phyloP scores from a whole-genome alignment of 139 green algal genomes.

The Axilococcus clingmanii region DNA sequence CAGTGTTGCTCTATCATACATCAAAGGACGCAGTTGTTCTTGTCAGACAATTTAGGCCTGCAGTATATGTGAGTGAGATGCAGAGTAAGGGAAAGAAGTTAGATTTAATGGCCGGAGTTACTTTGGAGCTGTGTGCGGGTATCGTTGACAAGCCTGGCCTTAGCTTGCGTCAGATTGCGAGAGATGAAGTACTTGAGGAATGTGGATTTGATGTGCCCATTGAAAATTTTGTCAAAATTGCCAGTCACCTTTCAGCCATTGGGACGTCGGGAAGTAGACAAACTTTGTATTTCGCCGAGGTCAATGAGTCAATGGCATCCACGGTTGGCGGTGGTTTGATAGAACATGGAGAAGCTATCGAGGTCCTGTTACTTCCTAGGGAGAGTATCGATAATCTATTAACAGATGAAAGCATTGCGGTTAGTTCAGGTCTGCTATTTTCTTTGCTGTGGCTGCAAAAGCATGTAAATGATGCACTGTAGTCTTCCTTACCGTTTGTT shows the following conservation, averaged over 20 bases:
- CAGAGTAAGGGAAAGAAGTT: slow-evolving; percentile 15
- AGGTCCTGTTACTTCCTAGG: slow-evolving; percentile 73
- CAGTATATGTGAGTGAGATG: slow-evolving; percentile 43
- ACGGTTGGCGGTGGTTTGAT: slow-evolving; percentile 36
- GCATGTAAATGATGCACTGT: too few relatives aligned
- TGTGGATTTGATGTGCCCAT: slow-evolving; percentile 48
- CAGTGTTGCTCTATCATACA: slow-evolving; percentile 63
- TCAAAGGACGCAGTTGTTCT: slow-evolving; percentile 38
- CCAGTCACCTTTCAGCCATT: slow-evolving; percentile 24
- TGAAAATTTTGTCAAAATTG: slow-evolving; percentile 35
- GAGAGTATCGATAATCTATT: slow-evolving; percentile 39
- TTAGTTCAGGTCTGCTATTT: slow-evolving; percentile 62
- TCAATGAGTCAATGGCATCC: slow-evolving; percentile 51
- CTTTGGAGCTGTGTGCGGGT: slow-evolving; percentile 82
- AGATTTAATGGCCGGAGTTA: slow-evolving; percentile 50
- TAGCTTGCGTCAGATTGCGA: slow-evolving; percentile 33
- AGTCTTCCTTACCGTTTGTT: too few relatives aligned
- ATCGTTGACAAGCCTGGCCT: slow-evolving; percentile 73
- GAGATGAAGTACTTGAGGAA: slow-evolving; percentile 56
- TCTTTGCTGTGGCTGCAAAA: too few relatives aligned
- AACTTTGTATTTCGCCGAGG: slow-evolving; percentile 55
- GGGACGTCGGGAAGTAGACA: slow-evolving; percentile 11
- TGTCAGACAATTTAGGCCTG: slow-evolving; percentile 72
- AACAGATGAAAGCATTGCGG: slow-evolving; percentile 40
- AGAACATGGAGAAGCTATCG: slow-evolving; percentile 68